Conservation (phyloP, 2,329 filamentous ascomycete genomes). For the Diaporthe aspalathi region DNA sequence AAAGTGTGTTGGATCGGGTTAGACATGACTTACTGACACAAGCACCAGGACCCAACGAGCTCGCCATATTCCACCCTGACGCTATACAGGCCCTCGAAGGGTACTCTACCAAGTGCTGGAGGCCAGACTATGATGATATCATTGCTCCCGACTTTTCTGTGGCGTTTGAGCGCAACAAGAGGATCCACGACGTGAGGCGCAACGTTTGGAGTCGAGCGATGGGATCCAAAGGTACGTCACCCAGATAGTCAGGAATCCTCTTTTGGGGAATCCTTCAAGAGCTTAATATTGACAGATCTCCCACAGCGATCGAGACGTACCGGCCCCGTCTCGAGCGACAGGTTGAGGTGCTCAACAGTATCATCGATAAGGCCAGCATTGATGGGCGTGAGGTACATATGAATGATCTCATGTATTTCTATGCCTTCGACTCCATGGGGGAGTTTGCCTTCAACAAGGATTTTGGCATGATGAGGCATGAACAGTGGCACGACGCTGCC, state of each 20-base stretch:
- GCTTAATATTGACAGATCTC: not conserved
- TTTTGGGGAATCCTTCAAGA: too few species aligned
- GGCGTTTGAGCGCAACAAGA: not conserved
- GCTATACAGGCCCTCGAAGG: not conserved
- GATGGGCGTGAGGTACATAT: not conserved
- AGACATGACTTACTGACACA: too few species aligned
- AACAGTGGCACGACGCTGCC: not conserved
- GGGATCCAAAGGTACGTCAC: not conserved
- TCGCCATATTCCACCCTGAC: not conserved
- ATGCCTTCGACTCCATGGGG: constrained; percentile 3
- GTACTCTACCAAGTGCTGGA: too few species aligned
- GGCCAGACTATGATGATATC: not conserved
- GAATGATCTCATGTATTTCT: constrained; percentile 1
- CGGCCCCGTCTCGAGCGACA: not conserved
- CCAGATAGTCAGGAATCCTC: too few species aligned
- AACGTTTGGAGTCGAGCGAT: not conserved
- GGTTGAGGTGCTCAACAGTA: not conserved
- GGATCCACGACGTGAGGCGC: not conserved
- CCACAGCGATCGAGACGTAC: not conserved
- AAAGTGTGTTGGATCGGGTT: too few species aligned
- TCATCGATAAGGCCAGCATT: too few species aligned
- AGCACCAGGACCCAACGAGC: not conserved
- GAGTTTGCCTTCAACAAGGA: not conserved
- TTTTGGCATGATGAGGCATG: not conserved
- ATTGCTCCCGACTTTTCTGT: not conserved